Base-by-base conservation (phyloP, 345 rosid species). In the Eucalyptus polybractea region DNA sequence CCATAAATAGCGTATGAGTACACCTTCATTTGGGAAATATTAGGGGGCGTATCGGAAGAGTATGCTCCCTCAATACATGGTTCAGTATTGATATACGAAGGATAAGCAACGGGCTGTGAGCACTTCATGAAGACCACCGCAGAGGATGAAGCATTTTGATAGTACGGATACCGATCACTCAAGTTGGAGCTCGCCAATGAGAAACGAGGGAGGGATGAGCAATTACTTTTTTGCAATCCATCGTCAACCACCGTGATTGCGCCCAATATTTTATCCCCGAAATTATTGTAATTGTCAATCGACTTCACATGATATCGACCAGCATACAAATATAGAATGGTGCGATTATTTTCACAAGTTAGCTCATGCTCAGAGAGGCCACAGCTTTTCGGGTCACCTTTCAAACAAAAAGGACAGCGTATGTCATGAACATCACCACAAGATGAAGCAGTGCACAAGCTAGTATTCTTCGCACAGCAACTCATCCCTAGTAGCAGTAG, bases 361-460 rank as follows among this genome's bases (percentile, higher is more conserved):
- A 67, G 22, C 80, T 67, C 6, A 5, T 14, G 16, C 12, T 15
- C 0, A 3, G 12, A 31, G 40, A 0, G 22, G 4, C 40, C 12
- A 0, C 6, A 67, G 1, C 11, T 0, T 8, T 31, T 1, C 0
- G 1, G 6, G 3, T 67, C 4, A 1, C 1, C 40, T 67, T 67
- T 67, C 80, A 67, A 67, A 31, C 6, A 6, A 67, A 31, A 67
- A 3, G 22, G 40, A 67, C 1, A 67, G 2, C 0, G 3, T 67
- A 67, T 67, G 22, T 67, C 1, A 17, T 0, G 42, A 8, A 67
- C 0, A 0, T 8, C 22, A 1, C 6, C 22, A 0, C 40, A 67
- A 58, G 1, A 58, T 4, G 22, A 16, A 65, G 21, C 6, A 0
- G 40, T 0, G 0, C 76, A n/a, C 6, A 0, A 65, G 76, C 0